Evolutionary conservation across 495 filamentous ascomycete species (phyloP).

Genomic region (Lasiosphaeris hirsuta): DNA sequence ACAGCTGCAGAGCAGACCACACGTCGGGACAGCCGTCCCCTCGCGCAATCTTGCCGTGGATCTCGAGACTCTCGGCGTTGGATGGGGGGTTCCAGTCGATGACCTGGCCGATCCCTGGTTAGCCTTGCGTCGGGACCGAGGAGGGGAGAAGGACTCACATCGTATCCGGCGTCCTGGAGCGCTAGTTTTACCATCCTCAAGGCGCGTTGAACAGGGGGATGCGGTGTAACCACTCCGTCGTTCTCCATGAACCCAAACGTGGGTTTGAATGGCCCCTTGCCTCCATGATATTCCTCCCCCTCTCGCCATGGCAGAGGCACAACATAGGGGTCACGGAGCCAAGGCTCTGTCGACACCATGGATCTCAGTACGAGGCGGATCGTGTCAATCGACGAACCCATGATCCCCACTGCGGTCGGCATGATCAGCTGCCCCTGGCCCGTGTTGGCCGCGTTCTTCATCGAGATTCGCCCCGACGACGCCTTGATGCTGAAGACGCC

Average conservation of each 20-base stretch:
- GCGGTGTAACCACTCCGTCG: slow-evolving; percentile 6
- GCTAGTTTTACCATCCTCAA: slow-evolving; percentile 1
- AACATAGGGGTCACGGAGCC: slow-evolving; percentile 57
- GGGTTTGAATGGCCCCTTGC: background rate
- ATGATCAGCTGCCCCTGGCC: slow-evolving; percentile 56
- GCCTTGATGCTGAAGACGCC: slow-evolving; percentile 66
- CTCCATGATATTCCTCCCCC: slow-evolving; percentile 6
- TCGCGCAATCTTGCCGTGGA: slow-evolving; percentile 26
- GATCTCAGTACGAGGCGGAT: slow-evolving; percentile 57
- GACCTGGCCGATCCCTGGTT: background rate
- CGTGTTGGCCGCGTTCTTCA: slow-evolving; percentile 42
- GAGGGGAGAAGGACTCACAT: background rate
- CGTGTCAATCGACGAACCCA: slow-evolving; percentile 43
- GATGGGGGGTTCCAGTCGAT: slow-evolving; percentile 42
- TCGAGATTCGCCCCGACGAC: slow-evolving; percentile 55
- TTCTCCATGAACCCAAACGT: slow-evolving; percentile 10
- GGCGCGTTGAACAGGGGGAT: slow-evolving; percentile 6
- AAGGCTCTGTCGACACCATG: slow-evolving; percentile 48
- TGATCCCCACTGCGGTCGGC: slow-evolving; percentile 35
- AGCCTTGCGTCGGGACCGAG: background rate
- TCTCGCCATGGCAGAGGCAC: slow-evolving; percentile 60
- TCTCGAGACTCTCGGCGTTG: slow-evolving; percentile 31
- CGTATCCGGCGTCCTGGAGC: background rate
- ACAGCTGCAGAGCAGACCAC: slow-evolving; percentile 36
- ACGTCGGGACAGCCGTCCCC: slow-evolving; percentile 42